Evolutionary conservation across 2,329 filamentous ascomycete genomes (phyloP).

Genomic region (Chrysoporthe puriensis): DNA sequence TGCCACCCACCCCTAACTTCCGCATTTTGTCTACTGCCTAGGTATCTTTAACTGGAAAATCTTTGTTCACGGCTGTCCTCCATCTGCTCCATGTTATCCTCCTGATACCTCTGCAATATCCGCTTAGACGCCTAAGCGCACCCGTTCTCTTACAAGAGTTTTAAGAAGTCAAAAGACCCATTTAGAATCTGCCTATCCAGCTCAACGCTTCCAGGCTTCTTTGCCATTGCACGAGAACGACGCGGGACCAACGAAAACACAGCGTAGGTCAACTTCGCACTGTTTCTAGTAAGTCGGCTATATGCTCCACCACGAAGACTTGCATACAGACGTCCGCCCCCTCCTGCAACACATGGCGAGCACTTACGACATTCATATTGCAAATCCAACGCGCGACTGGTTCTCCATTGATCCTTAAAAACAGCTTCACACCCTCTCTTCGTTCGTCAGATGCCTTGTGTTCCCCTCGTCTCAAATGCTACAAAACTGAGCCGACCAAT

Average conservation of each 20-base stretch:
- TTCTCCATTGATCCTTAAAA: neutral
- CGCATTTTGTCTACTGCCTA: too few species aligned
- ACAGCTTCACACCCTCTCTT: neutral
- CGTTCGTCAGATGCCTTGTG: neutral
- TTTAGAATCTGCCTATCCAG: neutral
- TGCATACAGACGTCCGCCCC: constrained; percentile 2
- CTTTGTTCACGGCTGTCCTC: too few species aligned
- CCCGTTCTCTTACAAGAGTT: neutral
- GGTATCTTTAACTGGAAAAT: too few species aligned
- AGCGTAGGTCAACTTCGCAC: neutral
- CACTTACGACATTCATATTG: neutral
- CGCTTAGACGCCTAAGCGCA: too few species aligned
- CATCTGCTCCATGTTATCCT: too few species aligned
- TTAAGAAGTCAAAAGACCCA: neutral
- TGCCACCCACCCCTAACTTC: too few species aligned
- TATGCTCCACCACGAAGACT: constrained; percentile 3
- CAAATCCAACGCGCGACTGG: neutral
- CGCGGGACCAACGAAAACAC: neutral
- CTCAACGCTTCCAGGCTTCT: neutral
- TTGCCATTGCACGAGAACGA: neutral
- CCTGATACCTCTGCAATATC: neutral
- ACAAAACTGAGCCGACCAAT: neutral
- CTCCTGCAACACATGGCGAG: neutral
- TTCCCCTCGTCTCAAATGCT: neutral
- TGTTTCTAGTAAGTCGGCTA: constrained; percentile 15